Evolutionary conservation across 2,329 filamentous ascomycete species (phyloP).

Genomic region (Fusarium annulatum): DNA sequence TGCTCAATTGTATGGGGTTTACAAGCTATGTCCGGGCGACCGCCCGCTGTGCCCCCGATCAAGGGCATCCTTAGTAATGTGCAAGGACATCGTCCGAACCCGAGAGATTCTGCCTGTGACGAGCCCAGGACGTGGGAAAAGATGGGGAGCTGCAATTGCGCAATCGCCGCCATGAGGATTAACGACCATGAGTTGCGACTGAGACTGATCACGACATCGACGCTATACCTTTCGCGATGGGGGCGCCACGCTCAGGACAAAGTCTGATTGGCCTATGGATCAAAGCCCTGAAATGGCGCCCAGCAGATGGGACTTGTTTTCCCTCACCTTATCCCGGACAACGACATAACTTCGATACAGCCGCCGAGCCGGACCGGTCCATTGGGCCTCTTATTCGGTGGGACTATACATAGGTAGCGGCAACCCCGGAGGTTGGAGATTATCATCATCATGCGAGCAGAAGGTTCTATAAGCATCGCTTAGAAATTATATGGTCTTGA

Average conservation of each 20-base stretch:
- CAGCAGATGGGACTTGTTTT: slow-evolving; percentile 41
- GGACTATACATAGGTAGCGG: slow-evolving; percentile 13
- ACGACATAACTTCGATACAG: slow-evolving; percentile 33
- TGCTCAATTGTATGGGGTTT: slow-evolving; percentile 37
- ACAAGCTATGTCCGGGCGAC: slow-evolving; percentile 45
- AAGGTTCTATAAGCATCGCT: slow-evolving; percentile 1
- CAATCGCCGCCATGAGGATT: slow-evolving; percentile 50
- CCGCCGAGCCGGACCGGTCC: slow-evolving; percentile 43
- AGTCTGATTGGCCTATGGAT: slow-evolving; percentile 51
- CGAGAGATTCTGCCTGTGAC: slow-evolving; percentile 37
- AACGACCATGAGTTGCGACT: slow-evolving; percentile 47
- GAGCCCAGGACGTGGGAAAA: slow-evolving; percentile 37
- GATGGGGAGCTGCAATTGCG: slow-evolving; percentile 50
- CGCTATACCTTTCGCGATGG: slow-evolving; percentile 62
- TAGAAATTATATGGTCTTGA: slow-evolving; percentile 17
- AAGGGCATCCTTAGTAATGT: slow-evolving; percentile 44
- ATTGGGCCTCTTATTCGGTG: slow-evolving; percentile 18
- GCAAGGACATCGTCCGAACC: slow-evolving; percentile 36
- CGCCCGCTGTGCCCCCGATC: slow-evolving; percentile 40
- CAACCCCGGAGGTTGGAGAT: slow-evolving; percentile 19
- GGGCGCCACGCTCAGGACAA: slow-evolving; percentile 32
- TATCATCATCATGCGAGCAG: background rate
- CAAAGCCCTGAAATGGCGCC: slow-evolving; percentile 38
- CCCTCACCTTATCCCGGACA: slow-evolving; percentile 39
- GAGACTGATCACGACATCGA: slow-evolving; percentile 63